Conservation (phyloP, 176 grass and related monocot genomes). For the Lolium rigidum region DNA sequence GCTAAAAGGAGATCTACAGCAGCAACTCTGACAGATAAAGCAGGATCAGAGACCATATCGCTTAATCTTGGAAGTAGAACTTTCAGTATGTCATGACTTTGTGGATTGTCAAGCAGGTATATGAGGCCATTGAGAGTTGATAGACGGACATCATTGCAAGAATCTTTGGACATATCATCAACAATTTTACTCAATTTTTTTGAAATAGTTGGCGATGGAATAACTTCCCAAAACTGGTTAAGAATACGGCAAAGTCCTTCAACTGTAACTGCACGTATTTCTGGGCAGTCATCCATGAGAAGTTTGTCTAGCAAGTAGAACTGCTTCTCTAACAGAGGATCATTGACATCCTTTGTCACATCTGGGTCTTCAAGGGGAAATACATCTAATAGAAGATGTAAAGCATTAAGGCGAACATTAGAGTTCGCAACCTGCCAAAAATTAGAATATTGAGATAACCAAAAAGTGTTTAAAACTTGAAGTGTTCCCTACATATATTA, state of each 20-base stretch:
- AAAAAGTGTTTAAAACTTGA: neutral
- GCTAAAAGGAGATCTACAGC: slow-evolving; percentile 83
- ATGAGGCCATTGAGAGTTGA: slow-evolving; percentile 83
- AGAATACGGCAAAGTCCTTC: slow-evolving; percentile 91
- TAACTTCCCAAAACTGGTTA: slow-evolving; percentile 94
- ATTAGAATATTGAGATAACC: slow-evolving; percentile 22
- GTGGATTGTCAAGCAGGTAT: slow-evolving; percentile 93
- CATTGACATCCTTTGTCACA: slow-evolving; percentile 87
- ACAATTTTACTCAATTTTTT: slow-evolving; percentile 84
- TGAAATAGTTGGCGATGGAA: slow-evolving; percentile 73
- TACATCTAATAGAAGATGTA: slow-evolving; percentile 89
- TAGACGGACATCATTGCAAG: slow-evolving; percentile 75
- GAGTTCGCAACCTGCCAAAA: slow-evolving; percentile 84
- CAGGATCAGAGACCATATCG: slow-evolving; percentile 68
- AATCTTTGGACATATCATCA: slow-evolving; percentile 86
- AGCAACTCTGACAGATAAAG: slow-evolving; percentile 73
- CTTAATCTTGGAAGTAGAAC: slow-evolving; percentile 82
- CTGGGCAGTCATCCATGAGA: slow-evolving; percentile 75
- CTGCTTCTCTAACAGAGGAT: slow-evolving; percentile 80
- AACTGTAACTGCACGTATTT: slow-evolving; percentile 80
- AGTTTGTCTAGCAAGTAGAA: slow-evolving; percentile 88
- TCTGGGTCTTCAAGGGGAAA: slow-evolving; percentile 95
- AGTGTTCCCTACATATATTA: slow-evolving; percentile 17
- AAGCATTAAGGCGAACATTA: slow-evolving; percentile 83
- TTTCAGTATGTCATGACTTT: slow-evolving; percentile 92